A percentile compares a stretch with the other conserved stretches of the same genome.
Conservation (phyloP, 2,329 filamentous ascomycete genomes). For the Orbilia javanica region DNA sequence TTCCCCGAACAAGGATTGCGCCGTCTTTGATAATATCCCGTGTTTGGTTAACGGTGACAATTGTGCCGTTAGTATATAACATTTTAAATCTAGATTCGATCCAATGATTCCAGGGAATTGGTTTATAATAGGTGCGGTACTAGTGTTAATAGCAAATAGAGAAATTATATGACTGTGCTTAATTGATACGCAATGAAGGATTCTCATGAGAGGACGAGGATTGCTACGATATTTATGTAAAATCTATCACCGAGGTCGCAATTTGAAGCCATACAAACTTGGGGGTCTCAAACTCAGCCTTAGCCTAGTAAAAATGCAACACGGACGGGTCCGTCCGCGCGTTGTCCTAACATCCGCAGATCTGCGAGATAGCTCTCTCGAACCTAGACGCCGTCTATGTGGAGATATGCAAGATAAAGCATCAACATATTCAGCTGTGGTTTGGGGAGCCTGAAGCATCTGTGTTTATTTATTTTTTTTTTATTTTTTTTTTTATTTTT, state of each 20-base stretch:
- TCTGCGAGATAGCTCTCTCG: constrained; percentile 8
- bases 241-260: background rate
- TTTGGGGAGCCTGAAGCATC: background rate
- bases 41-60: constrained; percentile 69
- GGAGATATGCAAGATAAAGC: constrained; percentile 9
- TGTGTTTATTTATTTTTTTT: too few relatives aligned
- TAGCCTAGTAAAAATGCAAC: constrained; percentile 31
- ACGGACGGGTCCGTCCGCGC: constrained; percentile 35
- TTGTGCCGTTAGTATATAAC: constrained; percentile 69
- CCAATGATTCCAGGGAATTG: background rate
- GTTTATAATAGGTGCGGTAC: background rate
- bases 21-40: constrained; percentile 69
- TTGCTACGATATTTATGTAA: background rate
- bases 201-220: background rate
- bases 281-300: background rate
- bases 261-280: background rate
- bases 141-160: background rate
- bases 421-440: background rate
- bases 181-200: background rate
- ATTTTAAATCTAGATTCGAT: constrained; percentile 60
- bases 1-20: constrained; percentile 66
- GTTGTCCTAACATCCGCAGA: constrained; percentile 29
- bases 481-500: too few relatives aligned
- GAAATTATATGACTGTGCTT: background rate
- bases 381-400: background rate